phyloP scores from a whole-genome alignment of 768 basidiomycete species.

The Pleurotus eryngii region DNA sequence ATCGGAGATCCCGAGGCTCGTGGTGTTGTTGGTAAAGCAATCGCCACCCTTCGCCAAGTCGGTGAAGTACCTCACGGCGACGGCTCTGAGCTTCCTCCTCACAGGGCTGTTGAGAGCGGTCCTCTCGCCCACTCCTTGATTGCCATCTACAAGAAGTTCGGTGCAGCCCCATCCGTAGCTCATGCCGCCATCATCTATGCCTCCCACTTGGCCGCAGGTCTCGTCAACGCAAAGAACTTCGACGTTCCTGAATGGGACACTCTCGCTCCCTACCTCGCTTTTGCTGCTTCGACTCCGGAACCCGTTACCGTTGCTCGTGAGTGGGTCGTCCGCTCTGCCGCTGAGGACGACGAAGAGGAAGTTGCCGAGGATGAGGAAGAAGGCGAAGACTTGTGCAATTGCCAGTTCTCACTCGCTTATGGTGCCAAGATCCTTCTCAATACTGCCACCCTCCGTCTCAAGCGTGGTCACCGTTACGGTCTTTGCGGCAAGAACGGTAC shows the following conservation, averaged over 20 bases:
- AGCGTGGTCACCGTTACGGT: constrained; percentile 98
- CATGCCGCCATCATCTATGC: constrained; percentile 66
- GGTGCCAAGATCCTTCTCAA: constrained; percentile 98
- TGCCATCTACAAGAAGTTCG: constrained; percentile 83
- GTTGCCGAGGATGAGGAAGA: constrained; percentile 90
- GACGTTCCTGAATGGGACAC: constrained; percentile 85
- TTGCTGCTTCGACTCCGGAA: constrained; percentile 62
- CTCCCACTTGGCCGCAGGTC: constrained; percentile 76
- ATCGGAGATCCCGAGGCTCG: constrained; percentile 99
- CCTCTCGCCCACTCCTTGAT: constrained; percentile 65
- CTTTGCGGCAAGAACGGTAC: constrained; percentile 99
- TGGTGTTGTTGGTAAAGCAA: constrained; percentile 85
- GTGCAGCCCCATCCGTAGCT: constrained; percentile 53
- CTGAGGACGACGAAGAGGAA: constrained; percentile 66
- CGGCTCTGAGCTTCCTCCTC: constrained; percentile 86
- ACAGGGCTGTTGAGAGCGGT: constrained; percentile 72
- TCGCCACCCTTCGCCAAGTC: constrained; percentile 92
- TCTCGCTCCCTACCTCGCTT: constrained; percentile 73
- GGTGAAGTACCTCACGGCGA: constrained; percentile 89
- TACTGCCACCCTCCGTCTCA: constrained; percentile 93
- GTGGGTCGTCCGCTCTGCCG: constrained; percentile 88
- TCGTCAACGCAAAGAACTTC: constrained; percentile 90
- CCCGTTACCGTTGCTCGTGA: constrained; percentile 68
- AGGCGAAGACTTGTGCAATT: constrained; percentile 98
- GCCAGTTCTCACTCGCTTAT: constrained; percentile 97